Percentiles rank a stretch among this genome's conserved stretches.
Conservation (phyloP, 345 rosid genomes). For the sweet orange (Citrus sinensis) region DVS_A1.0 CM039166.1:564501-565000, state of each 20-base stretch:
- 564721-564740: background rate
- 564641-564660: background rate
- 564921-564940: background rate
- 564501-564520: background rate
- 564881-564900: no score
- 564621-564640: background rate
- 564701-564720: background rate
- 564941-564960: background rate
- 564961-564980: no score
- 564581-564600: no score
- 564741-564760: no score
- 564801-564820: no score
- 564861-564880: no score
- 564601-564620: no score
- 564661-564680: background rate
- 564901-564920: background rate
- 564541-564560: background rate
- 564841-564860: background rate
- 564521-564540: background rate
- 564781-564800: background rate
- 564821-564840: background rate
- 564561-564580: no score
- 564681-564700: fast-evolving
- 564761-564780: background rate
- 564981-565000: no score